phyloP scores from a whole-genome alignment of 139 green algal species.

The Coccomyxa sp. region DNA sequence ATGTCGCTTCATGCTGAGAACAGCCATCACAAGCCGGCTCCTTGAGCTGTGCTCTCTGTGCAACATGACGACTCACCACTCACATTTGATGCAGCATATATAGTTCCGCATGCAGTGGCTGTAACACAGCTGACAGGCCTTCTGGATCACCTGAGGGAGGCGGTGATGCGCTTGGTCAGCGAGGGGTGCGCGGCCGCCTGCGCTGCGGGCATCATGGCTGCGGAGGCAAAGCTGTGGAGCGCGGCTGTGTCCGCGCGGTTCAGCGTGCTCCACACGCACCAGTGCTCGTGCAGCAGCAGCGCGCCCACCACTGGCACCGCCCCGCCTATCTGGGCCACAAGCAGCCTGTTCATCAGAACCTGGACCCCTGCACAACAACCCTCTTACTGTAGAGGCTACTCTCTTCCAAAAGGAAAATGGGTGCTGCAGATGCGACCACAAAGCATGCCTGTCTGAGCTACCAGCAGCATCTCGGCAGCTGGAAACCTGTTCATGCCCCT shows the following conservation, averaged over 20 bases:
- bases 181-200: conserved; percentile 1
- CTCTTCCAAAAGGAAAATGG: neutral
- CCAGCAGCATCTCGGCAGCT: neutral
- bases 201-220: conserved; percentile 14
- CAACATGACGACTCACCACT: neutral
- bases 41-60: too few relatives aligned
- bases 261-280: conserved; percentile 29
- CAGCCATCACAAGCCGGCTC: too few relatives aligned
- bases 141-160: neutral
- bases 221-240: conserved; percentile 15
- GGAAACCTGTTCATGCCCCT: neutral
- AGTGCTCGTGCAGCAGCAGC: conserved; percentile 30
- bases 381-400: neutral
- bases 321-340: neutral
- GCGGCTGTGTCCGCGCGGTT: conserved; percentile 15
- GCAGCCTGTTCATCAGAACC: neutral
- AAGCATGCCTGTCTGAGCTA: neutral
- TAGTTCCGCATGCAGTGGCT: too few relatives aligned
- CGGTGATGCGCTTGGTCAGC: conserved; percentile 12
- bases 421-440: neutral
- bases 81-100: neutral
- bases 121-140: too few relatives aligned
- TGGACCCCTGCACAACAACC: conserved; percentile 9
- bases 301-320: conserved; percentile 5
- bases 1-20: too few relatives aligned